Conservation (phyloP, 129 eudicot species). For the Sambucus nigra region DNA sequence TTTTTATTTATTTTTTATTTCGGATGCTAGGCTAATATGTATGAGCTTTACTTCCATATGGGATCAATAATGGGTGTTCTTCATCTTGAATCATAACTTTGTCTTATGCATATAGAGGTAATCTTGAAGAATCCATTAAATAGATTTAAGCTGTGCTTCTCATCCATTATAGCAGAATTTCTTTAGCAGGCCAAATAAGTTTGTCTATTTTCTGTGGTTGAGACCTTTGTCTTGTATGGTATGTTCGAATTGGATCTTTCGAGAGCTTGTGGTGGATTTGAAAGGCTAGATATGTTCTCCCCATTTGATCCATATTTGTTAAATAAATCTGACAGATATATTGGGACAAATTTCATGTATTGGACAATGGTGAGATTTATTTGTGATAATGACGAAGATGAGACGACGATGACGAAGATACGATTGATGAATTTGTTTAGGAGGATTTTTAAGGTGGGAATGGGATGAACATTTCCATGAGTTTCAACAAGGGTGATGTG, state of each 20-base stretch:
- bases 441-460: slow-evolving; percentile 13
- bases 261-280: slow-evolving; percentile 76
- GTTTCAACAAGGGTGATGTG: slow-evolving; percentile 30
- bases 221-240: slow-evolving; percentile 23
- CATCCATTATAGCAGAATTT: slow-evolving; percentile 92
- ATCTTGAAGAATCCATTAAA: slow-evolving; percentile 66
- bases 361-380: slow-evolving; percentile 76
- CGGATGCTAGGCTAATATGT: slow-evolving; percentile 88
- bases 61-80: slow-evolving; percentile 50
- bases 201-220: slow-evolving; percentile 29
- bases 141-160: slow-evolving; percentile 89
- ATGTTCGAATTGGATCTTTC: slow-evolving; percentile 64
- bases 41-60: slow-evolving; percentile 87
- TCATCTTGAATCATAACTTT: slow-evolving; percentile 38
- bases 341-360: slow-evolving; percentile 63
- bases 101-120: slow-evolving; percentile 40
- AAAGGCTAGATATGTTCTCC: slow-evolving; percentile 81
- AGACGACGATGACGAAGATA: slow-evolving; percentile 49
- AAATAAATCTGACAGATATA: slow-evolving; percentile 70
- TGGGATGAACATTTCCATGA: slow-evolving; percentile 20
- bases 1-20: slow-evolving; percentile 86
- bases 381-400: slow-evolving; percentile 42
- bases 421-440: slow-evolving; percentile 35
- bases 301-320: slow-evolving; percentile 92
- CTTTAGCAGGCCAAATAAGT: slow-evolving; percentile 53